phyloP scores from a whole-genome alignment of 805 yeast genomes.

The Myxozyma sirexii region DNA sequence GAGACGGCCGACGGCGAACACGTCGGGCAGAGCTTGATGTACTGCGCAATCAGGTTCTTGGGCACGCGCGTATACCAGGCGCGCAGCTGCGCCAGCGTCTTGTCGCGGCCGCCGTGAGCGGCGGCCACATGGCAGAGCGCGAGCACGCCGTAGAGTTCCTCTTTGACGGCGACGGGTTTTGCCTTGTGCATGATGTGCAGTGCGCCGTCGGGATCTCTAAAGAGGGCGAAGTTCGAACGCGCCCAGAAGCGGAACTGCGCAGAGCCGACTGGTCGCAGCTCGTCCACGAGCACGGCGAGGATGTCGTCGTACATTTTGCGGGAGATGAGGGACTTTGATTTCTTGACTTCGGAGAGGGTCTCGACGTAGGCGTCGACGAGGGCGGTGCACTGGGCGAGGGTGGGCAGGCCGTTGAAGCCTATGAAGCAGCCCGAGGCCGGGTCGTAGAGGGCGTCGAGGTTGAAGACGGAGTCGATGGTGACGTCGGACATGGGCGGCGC shows the following conservation, averaged over 20 bases:
- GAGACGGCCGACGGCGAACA: slow-evolving; percentile 62
- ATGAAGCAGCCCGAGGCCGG: slow-evolving; percentile 23
- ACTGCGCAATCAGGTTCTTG: slow-evolving; percentile 31
- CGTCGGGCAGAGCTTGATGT: slow-evolving; percentile 32
- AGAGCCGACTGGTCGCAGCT: slow-evolving; percentile 5
- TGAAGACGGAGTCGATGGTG: background rate
- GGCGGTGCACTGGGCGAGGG: slow-evolving; percentile 19
- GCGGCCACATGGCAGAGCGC: slow-evolving; percentile 23
- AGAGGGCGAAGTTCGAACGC: slow-evolving; percentile 22
- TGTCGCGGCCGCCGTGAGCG: slow-evolving; percentile 33
- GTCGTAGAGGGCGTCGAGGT: slow-evolving; percentile 27
- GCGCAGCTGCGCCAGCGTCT: slow-evolving; percentile 28
- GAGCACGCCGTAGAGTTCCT: slow-evolving; percentile 29
- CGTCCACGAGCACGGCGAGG: slow-evolving; percentile 13
- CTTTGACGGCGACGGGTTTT: slow-evolving; percentile 30
- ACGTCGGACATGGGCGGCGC: too few relatives aligned
- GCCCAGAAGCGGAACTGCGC: slow-evolving; percentile 35
- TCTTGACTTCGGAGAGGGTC: slow-evolving; percentile 29
- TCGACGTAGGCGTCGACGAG: slow-evolving; percentile 30
- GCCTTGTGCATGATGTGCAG: slow-evolving; percentile 28
- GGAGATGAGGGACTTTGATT: slow-evolving; percentile 27
- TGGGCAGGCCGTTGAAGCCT: slow-evolving; percentile 32
- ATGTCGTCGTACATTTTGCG: slow-evolving; percentile 27
- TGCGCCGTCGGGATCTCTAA: slow-evolving; percentile 1
- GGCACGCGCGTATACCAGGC: slow-evolving; percentile 32